phyloP scores from a whole-genome alignment of 129 eudicot genomes.

The Arctium lappa region DNA sequence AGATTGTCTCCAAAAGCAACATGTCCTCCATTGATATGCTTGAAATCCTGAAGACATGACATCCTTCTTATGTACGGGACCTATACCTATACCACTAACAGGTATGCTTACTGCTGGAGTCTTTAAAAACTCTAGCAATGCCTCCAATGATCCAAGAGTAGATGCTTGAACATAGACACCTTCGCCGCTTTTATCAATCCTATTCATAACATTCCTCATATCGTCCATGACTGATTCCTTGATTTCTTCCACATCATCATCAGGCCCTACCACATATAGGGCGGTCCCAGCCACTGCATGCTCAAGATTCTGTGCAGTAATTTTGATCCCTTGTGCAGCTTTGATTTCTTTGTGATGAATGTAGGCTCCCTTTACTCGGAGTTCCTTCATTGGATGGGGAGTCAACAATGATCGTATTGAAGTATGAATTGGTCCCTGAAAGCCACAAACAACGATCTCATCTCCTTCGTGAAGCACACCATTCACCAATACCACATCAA shows the following conservation, averaged over 20 bases:
- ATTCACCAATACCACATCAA: constrained; percentile 91
- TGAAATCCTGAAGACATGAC: no score
- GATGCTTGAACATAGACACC: constrained; percentile 97
- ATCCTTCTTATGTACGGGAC: constrained; percentile 97
- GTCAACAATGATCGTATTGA: constrained; percentile 79
- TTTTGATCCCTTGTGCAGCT: constrained; percentile 99
- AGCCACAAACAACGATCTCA: constrained; percentile 93
- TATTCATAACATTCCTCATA: constrained; percentile 75
- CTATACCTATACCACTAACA: constrained; percentile 91
- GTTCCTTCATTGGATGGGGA: constrained; percentile 99
- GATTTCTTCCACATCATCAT: constrained; percentile 76
- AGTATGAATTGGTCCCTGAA: constrained; percentile 93
- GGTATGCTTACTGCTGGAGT: constrained; percentile 89
- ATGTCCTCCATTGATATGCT: no score
- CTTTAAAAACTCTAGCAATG: constrained; percentile 72
- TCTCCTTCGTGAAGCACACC: constrained; percentile 99
- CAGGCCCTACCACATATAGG: constrained; percentile 77
- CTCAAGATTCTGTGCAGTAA: constrained; percentile 96
- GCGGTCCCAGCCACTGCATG: constrained; percentile 96
- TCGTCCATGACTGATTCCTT: constrained; percentile 79
- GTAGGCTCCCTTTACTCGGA: constrained; percentile 91
- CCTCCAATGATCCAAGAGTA: constrained; percentile 93
- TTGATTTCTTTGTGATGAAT: constrained; percentile 87
- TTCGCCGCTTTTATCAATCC: constrained; percentile 87
- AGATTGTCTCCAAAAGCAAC: no score